phyloP scores from a whole-genome alignment of 1,139 yeast genomes.

The Debaryomyces robertsiae region DNA sequence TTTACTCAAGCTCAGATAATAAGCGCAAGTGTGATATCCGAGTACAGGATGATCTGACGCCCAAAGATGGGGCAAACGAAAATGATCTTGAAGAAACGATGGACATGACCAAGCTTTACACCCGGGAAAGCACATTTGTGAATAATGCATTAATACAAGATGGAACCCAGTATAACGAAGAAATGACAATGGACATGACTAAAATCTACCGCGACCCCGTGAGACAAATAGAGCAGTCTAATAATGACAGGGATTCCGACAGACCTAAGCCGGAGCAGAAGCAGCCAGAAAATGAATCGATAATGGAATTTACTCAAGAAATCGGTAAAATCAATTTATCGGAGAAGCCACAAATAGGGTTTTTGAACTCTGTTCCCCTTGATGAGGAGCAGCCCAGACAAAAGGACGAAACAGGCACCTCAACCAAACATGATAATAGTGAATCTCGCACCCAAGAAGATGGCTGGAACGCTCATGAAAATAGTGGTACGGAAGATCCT shows the following conservation, averaged over 20 bases:
- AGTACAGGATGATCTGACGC: neutral
- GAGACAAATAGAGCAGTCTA: neutral
- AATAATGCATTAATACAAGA: neutral
- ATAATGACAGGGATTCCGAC: neutral
- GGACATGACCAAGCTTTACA: conserved; percentile 10
- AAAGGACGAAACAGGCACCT: neutral
- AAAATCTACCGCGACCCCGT: conserved; percentile 2
- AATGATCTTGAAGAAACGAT: conserved; percentile 11
- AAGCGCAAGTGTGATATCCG: neutral
- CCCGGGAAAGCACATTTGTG: neutral
- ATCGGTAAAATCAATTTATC: conserved; percentile 8
- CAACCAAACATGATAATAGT: neutral
- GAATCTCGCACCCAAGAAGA: neutral
- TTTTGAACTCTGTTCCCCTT: neutral
- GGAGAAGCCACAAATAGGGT: neutral
- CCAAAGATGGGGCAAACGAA: neutral
- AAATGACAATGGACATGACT: conserved; percentile 19
- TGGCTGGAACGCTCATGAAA: neutral
- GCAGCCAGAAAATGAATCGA: conserved; percentile 1
- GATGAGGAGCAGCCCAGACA: neutral
- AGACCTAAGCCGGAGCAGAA: neutral
- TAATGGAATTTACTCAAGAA: conserved; percentile 10
- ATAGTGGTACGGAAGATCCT: neutral
- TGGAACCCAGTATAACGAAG: conserved; percentile 10
- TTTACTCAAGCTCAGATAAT: neutral